Base-by-base conservation (phyloP, 2,329 filamentous ascomycete species). In the Penicillium occitanis region DNA sequence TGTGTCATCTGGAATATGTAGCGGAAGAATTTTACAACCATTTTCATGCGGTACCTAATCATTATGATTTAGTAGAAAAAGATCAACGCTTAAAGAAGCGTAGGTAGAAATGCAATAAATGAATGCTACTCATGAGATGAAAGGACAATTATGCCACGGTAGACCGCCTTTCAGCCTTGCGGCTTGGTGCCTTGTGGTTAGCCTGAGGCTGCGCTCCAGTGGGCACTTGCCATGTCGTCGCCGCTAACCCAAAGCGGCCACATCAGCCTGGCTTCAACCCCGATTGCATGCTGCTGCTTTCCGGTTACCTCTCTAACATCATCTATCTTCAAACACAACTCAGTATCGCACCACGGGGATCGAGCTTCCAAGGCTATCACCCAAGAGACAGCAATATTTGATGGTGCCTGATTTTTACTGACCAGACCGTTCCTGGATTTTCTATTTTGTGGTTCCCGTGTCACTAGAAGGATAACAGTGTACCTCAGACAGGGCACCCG, bases 181-280 rank as follows among this genome's bases (percentile, higher is more conserved):
- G 30, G 37, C 55, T 37, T 51, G 59, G 35, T 13, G 35, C 35
- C 35, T 37, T 50, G 33, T 28, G 40, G 30, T 40, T 50, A 46
- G 50, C 48, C 59, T 59, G 48, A 63, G 61, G 48, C 48, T 30
- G 48, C 50, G 57, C 19, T 37, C 55, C 55, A 40, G 33, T 40
- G 35, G 57, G 57, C 57, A 44, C 50, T 53, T 51, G 48, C 61
- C 70, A 70, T 70, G 70, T 69, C 62, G 68, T 71, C 63, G 67
- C 69, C 77, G 73, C 78, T 80, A 80, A 78, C 78, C 78, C 68
- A 73, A 80, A 77, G 69, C 74, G 76, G 78, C 73, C 74, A 74
- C 73, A 72, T 75, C 76, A 78, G 75, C 74, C 78, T 78, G 59
- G 44, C 66, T 66, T 62, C 58, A 74, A 75, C 75, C 75, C 74